These are phyloP conservation scores for Akanthomyces dipterigenus DNA, from an alignment of 2,329 filamentous ascomycete species.

Conservation along the genomic window DNA sequence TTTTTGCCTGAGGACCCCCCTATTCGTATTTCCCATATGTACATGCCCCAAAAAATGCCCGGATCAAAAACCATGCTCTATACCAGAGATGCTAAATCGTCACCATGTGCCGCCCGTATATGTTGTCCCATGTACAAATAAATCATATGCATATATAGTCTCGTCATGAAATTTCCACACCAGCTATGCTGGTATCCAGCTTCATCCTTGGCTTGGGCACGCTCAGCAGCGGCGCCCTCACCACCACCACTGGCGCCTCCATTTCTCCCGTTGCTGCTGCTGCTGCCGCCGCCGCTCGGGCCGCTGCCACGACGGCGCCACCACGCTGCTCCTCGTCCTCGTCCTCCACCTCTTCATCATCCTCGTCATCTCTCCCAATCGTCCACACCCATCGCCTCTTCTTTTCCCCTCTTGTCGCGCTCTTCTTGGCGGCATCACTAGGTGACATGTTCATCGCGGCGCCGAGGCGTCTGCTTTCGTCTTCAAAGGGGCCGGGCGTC, in stretches of 20 bases:
- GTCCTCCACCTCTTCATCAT: slow-evolving; percentile 29
- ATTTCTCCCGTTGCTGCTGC: not conserved
- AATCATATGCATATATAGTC: not conserved
- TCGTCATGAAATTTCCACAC: slow-evolving; percentile 2
- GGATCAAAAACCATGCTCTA: not conserved
- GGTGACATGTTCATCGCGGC: slow-evolving; percentile 35
- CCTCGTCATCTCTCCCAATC: slow-evolving; percentile 48
- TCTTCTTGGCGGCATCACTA: slow-evolving; percentile 24
- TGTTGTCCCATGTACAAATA: not conserved
- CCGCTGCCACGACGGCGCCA: slow-evolving; percentile 33
- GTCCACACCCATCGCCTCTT: slow-evolving; percentile 62
- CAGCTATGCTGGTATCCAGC: not conserved
- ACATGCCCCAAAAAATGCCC: too few species aligned
- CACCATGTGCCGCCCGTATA: not conserved
- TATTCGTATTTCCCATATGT: not conserved
- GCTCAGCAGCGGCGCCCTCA: not conserved
- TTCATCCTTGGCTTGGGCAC: not conserved
- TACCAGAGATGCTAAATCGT: not conserved
- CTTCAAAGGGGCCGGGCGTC: slow-evolving; percentile 57
- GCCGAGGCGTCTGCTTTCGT: slow-evolving; percentile 53
- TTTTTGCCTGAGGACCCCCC: too few species aligned
- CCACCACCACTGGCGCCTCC: not conserved
- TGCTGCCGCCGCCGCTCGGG: slow-evolving; percentile 14
- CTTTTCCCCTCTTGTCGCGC: slow-evolving; percentile 37
- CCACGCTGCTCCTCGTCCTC: slow-evolving; percentile 34